Evolutionary conservation across 495 filamentous ascomycete species (phyloP), one percentile per base, ranked within the genome.

Genomic region (Thozetella sp.): DNA sequence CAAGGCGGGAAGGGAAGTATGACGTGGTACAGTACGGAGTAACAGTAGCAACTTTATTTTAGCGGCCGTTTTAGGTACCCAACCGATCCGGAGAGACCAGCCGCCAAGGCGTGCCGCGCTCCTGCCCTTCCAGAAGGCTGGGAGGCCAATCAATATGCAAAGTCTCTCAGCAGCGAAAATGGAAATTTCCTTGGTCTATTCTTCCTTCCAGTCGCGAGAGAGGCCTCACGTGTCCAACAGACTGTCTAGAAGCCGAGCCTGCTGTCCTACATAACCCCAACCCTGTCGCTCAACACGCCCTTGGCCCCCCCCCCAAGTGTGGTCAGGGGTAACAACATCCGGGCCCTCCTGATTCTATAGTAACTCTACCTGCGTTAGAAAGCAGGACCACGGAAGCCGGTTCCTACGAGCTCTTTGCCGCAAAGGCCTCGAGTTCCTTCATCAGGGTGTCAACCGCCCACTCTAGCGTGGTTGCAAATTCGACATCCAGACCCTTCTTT

Each of bases 391-490:
- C n/a, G n/a, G n/a, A n/a, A n/a, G n/a, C n/a, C n/a, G n/a, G n/a
- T n/a, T n/a, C 6, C 30, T 37, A 37, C 30, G 30, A 17, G 4
- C 20, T 48, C 43, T 20, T 20, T 10, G 43, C 43, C 20, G n/a
- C 43, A 48, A 48, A 20, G 9, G 12, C 10, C 20, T 72, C 70
- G 54, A 73, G 34, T 63, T 71, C 67, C 60, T 69, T 67, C 69
- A 86, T 80, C 11, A 88, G 51, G 20, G 64, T 59, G 27, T 77
- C 78, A 24, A 86, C 84, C 11, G 81, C 81, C 85, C 85, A 87
- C 46, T 71, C 67, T 56, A 87, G 63, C 50, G 76, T 79, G 46
- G 65, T 67, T 51, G 70, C 72, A 76, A 87, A 83, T 53, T 81
- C 76, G 19, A 76, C 62, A 65, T 85, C 82, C 54, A 69, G 27